These are phyloP conservation scores for Pythium pyrilobum DNA, from an alignment of 352 stramenopile genomes.

Conservation along the genomic window DNA sequence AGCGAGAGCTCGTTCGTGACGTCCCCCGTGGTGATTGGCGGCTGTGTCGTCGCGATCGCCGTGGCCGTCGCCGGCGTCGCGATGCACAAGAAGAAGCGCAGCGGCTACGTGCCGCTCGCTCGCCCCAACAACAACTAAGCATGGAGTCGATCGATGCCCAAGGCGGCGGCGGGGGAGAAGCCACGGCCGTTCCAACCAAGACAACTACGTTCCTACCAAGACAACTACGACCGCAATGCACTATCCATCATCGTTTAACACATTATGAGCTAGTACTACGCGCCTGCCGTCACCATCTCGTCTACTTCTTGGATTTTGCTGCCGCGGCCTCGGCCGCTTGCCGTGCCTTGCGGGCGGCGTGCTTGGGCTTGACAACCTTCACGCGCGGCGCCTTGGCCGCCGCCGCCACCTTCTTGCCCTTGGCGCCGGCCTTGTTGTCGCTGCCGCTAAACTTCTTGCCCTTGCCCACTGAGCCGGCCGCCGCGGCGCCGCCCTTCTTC, in stretches of 20 bases:
- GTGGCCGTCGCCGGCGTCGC: conserved; percentile 16
- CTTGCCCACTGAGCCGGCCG: conserved; percentile 4
- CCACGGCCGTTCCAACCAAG: too few species aligned
- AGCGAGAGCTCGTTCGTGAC: not conserved
- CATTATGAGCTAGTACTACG: too few species aligned
- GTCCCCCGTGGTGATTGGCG: conserved; percentile 21
- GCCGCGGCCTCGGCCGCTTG: conserved; percentile 40
- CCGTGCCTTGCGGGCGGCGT: conserved; percentile 57
- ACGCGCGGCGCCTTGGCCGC: conserved; percentile 25
- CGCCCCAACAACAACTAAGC: conserved; percentile 10
- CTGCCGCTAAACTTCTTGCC: conserved; percentile 29
- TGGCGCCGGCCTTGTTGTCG: conserved; percentile 1
- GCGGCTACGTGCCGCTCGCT: conserved; percentile 44
- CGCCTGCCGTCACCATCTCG: too few species aligned
- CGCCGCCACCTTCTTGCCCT: conserved; percentile 19
- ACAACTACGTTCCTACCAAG: too few species aligned
- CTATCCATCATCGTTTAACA: too few species aligned
- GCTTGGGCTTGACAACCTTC: conserved; percentile 67
- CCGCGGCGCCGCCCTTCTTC: conserved; percentile 24
- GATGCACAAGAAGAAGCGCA: conserved; percentile 43
- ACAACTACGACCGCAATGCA: too few species aligned
- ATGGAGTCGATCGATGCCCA: too few species aligned
- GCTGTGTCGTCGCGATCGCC: conserved; percentile 19
- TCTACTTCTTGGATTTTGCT: conserved; percentile 17
- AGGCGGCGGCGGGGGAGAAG: too few species aligned